Evolutionary conservation across 768 basidiomycete genomes (phyloP), one percentile per base, ranked within the genome.

Genomic region (Epithele typhae): DNA sequence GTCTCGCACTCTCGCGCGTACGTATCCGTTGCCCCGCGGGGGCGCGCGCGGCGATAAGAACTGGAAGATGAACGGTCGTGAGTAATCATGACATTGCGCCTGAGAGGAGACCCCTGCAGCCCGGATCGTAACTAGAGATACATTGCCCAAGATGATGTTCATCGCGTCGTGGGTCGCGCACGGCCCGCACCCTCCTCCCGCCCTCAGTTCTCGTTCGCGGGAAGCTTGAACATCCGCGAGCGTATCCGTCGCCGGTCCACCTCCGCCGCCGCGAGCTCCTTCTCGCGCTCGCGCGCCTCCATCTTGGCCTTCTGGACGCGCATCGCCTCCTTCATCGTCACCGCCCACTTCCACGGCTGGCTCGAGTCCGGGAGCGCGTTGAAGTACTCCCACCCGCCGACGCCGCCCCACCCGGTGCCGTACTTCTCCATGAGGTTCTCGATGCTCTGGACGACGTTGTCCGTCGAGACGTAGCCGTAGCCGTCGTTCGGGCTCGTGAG

Each of bases 351-450:
- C 42, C 32, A 34, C 42, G 42, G 42, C 42, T 35, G 3, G 42
- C 33, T 35, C 21, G 19, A n/a, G 41, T 34, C 41, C 18, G 42
- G 42, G 5, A 43, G 33, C 22, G 42, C 12, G 22, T 43, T 43
- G 42, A 43, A 43, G 42, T 35, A 43, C 42, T 43, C 42, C 42
- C 42, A 43, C 10, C 42, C 42, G 15, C 42, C 42, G 6, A 43
- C 42, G 32, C 42, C 42, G 32, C 42, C 42, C 42, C 42, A 43
- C n/a, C 34, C 42, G 19, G 42, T 43, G 33, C 42, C 42, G 22
- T 43, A 43, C 42, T 34, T 24, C 22, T 24, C 32, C 42, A 43
- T 43, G 21, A 43, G 33, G 14, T 22, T 24, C 32, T 34, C 19
- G 33, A 43, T 43, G 42, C 42, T 43, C 32, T 24, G 15, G 18